These are phyloP conservation scores for Penicillium sp. DNA, from an alignment of 2,329 filamentous ascomycete genomes.

Conservation along the genomic window DNA sequence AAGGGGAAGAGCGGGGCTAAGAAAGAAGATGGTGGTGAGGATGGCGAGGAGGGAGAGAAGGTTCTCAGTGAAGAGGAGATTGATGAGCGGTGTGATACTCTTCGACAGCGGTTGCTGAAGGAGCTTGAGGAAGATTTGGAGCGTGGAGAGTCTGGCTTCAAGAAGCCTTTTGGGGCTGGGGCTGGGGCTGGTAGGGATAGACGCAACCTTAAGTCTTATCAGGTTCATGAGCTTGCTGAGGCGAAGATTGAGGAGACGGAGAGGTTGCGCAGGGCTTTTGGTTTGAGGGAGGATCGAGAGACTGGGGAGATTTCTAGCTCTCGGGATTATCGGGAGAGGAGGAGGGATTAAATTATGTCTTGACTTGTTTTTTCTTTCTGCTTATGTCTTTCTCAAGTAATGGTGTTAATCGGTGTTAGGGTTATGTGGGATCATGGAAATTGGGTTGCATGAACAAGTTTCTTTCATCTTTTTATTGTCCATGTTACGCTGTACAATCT, in stretches of 20 bases:
- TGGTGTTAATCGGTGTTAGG: neutral
- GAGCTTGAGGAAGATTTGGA: slow-evolving; percentile 51
- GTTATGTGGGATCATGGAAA: neutral
- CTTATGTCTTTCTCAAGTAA: neutral
- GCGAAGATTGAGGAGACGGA: slow-evolving; percentile 97
- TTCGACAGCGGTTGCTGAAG: slow-evolving; percentile 62
- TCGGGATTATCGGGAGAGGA: slow-evolving; percentile 19
- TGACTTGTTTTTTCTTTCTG: neutral
- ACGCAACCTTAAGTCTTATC: slow-evolving; percentile 75
- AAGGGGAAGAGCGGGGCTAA: slow-evolving; percentile 66
- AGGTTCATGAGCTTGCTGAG: slow-evolving; percentile 93
- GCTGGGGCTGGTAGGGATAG: slow-evolving; percentile 24
- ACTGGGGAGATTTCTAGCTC: slow-evolving; percentile 60
- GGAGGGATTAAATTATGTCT: slow-evolving; percentile 2
- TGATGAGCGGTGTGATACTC: slow-evolving; percentile 67
- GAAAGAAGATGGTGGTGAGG: slow-evolving; percentile 2
- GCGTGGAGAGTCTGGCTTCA: slow-evolving; percentile 12
- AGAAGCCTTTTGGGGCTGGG: slow-evolving; percentile 23
- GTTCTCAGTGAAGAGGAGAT: slow-evolving; percentile 60
- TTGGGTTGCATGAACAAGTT: neutral
- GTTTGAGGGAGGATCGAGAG: slow-evolving; percentile 84
- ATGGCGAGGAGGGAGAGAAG: slow-evolving; percentile 20
- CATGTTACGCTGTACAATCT: neutral
- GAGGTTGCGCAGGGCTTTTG: slow-evolving; percentile 77
- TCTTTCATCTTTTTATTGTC: neutral